A percentile compares a stretch with the other conserved stretches of the same genome.
These are phyloP conservation scores for Aegilops umbellulata DNA, from an alignment of 176 grass and related monocot species.

Conservation along the genomic window DNA sequence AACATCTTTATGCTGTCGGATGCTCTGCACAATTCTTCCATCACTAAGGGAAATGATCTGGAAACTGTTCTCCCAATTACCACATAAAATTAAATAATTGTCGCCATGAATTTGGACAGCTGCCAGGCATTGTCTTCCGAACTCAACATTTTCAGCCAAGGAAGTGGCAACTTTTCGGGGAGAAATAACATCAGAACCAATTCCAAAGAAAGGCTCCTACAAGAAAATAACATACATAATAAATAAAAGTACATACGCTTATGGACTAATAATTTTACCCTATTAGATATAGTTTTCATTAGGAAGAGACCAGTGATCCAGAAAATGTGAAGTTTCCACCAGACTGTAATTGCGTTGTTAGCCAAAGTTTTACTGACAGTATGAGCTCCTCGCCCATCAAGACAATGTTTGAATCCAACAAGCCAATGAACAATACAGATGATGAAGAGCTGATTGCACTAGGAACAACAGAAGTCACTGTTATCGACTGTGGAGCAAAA, in stretches of 20 bases:
- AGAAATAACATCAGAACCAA: slow-evolving; percentile 89
- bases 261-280: background rate
- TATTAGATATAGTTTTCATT: background rate
- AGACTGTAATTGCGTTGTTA: slow-evolving; percentile 83
- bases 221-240: slow-evolving; percentile 29
- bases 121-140: slow-evolving; percentile 81
- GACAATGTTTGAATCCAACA: slow-evolving; percentile 79
- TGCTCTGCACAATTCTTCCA: slow-evolving; percentile 93
- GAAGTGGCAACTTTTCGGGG: slow-evolving; percentile 79
- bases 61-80: slow-evolving; percentile 99
- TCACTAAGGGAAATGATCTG: slow-evolving; percentile 91
- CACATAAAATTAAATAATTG: slow-evolving; percentile 89
- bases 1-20: slow-evolving; percentile 96
- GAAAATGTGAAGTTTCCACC: slow-evolving; percentile 99
- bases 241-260: slow-evolving; percentile 23
- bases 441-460: slow-evolving; percentile 49
- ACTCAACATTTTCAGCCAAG: slow-evolving; percentile 87
- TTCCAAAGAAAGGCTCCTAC: slow-evolving; percentile 95
- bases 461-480: slow-evolving; percentile 65
- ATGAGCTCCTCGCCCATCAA: slow-evolving; percentile 67
- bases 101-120: slow-evolving; percentile 80
- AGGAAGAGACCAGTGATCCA: slow-evolving; percentile 75
- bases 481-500: slow-evolving; percentile 91
- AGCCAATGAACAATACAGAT: slow-evolving; percentile 72
- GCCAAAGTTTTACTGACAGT: slow-evolving; percentile 82